These are phyloP conservation scores for Abrus pulchellus DNA, from an alignment of 306 rosid genomes.

Conservation along the genomic window DNA sequence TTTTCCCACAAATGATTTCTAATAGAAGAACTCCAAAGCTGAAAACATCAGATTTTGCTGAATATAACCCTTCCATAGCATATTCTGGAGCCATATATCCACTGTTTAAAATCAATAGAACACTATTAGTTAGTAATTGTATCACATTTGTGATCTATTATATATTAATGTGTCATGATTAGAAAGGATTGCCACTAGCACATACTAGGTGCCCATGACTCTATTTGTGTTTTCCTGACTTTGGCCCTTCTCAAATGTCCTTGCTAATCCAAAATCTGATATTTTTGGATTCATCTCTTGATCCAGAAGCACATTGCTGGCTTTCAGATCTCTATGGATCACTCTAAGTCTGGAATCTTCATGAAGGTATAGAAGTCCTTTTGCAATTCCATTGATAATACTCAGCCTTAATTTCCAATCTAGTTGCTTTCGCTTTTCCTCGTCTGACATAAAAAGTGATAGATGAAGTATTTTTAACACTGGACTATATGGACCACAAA, in stretches of 20 bases:
- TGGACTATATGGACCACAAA: neutral
- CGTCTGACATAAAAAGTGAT: slow-evolving; percentile 42
- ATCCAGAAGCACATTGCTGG: slow-evolving; percentile 59
- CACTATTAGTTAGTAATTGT: neutral
- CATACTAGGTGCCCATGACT: slow-evolving; percentile 68
- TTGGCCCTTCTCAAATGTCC: slow-evolving; percentile 54
- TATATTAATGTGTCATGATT: neutral
- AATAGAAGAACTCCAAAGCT: slow-evolving; percentile 58
- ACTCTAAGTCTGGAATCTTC: slow-evolving; percentile 61
- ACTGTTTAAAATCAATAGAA: slow-evolving; percentile 35
- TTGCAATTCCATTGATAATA: slow-evolving; percentile 62
- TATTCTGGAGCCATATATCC: slow-evolving; percentile 71
- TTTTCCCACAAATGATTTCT: slow-evolving; percentile 58
- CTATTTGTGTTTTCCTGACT: slow-evolving; percentile 54
- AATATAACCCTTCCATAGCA: slow-evolving; percentile 59
- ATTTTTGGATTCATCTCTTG: slow-evolving; percentile 61
- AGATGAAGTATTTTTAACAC: neutral
- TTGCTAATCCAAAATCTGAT: slow-evolving; percentile 65
- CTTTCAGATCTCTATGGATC: slow-evolving; percentile 65
- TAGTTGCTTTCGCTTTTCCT: slow-evolving; percentile 45
- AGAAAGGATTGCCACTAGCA: neutral
- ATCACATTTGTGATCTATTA: neutral
- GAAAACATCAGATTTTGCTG: slow-evolving; percentile 57
- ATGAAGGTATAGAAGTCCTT: slow-evolving; percentile 63
- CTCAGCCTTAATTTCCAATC: slow-evolving; percentile 50